Conservation (phyloP, 2,329 filamentous ascomycete genomes). For the Colletotrichum horii region DNA sequence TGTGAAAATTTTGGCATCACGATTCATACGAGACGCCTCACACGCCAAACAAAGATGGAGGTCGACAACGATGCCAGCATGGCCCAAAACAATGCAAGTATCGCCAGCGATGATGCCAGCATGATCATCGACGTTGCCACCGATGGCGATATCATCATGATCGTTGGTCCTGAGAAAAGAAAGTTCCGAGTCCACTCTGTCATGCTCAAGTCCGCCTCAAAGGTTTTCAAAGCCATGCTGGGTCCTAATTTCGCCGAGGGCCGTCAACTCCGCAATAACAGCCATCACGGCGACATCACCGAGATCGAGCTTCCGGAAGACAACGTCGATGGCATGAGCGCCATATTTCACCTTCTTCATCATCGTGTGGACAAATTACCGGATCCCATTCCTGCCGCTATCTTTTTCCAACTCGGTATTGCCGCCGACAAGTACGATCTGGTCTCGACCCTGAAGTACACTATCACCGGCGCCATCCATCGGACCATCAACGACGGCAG, state of each 20-base stretch:
- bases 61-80: neutral
- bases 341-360: neutral
- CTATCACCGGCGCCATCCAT: neutral
- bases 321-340: neutral
- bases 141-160: neutral
- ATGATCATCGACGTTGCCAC: neutral
- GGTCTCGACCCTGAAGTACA: neutral
- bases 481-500: neutral
- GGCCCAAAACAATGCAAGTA: neutral
- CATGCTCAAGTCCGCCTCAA: neutral
- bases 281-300: neutral
- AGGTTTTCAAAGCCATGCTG: neutral
- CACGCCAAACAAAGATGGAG: neutral
- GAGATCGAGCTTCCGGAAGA: neutral
- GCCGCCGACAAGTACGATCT: neutral
- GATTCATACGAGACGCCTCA: neutral
- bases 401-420: rapidly evolving
- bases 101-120: neutral
- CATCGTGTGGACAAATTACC: neutral
- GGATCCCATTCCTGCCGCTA: rapidly evolving
- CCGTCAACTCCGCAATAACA: rapidly evolving
- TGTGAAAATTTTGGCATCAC: neutral
- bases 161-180: neutral
- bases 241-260: neutral
- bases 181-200: neutral